Evolutionary conservation across 208 protist genomes (phyloP).

Genomic region (Leishmania lainsoni): DNA sequence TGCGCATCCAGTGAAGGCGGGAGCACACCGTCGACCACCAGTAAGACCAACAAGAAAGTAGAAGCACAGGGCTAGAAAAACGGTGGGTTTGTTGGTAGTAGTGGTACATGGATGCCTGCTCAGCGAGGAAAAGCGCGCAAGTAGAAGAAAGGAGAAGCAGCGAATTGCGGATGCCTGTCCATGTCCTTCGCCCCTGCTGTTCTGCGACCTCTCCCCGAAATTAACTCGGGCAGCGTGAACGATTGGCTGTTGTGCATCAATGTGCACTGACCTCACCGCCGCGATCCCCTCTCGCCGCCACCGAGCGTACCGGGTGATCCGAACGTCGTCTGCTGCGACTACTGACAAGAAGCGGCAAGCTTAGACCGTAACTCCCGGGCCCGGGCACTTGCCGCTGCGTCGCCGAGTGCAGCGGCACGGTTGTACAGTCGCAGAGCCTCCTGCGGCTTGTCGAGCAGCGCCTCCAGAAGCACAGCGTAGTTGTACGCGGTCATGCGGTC

Average conservation of each 20-base stretch:
- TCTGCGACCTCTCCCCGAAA: background rate
- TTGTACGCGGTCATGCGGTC: conserved; percentile 84
- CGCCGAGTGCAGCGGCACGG: conserved; percentile 53
- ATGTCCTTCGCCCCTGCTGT: background rate
- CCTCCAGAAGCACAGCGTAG: conserved; percentile 81
- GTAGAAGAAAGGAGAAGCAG: conserved; percentile 3
- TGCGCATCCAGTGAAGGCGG: background rate
- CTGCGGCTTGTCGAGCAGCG: conserved; percentile 47
- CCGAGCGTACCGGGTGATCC: background rate
- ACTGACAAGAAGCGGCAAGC: background rate
- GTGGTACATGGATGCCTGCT: background rate
- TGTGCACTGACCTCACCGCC: background rate
- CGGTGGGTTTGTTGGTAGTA: background rate
- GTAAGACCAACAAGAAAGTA: background rate
- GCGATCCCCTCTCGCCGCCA: background rate
- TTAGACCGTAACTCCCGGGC: conserved; percentile 49
- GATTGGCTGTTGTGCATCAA: background rate
- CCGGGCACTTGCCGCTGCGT: conserved; percentile 50
- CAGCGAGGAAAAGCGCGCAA: conserved; percentile 1
- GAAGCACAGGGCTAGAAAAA: background rate
- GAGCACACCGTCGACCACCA: background rate
- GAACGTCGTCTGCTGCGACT: background rate
- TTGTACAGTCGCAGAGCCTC: conserved; percentile 62
- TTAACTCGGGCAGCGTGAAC: background rate
- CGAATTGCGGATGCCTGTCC: background rate